Percentiles rank a stretch among this genome's conserved stretches.
These are phyloP conservation scores for Selaginella moellendorffii DNA, from an alignment of 75 land plant genomes.

Conservation along the genomic window DNA sequence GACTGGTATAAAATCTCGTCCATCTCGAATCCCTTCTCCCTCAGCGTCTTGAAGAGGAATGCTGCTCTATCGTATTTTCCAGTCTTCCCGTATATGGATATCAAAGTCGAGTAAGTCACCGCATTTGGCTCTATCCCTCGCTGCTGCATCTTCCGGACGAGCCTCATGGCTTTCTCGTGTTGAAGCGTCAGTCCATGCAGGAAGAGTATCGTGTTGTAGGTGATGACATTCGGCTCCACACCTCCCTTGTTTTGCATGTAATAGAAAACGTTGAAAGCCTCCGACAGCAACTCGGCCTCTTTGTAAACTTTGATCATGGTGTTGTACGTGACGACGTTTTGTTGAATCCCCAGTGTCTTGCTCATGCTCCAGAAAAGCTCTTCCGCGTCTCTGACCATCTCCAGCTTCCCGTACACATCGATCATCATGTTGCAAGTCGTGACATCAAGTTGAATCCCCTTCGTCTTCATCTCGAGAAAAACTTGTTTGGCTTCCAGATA, in stretches of 20 bases:
- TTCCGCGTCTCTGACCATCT: slow-evolving; percentile 78
- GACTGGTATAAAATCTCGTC: slow-evolving; percentile 85
- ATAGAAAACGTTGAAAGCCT: slow-evolving; percentile 68
- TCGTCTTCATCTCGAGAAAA: slow-evolving; percentile 66
- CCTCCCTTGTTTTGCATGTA: slow-evolving; percentile 57
- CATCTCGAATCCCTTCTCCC: slow-evolving; percentile 52
- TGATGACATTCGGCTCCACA: slow-evolving; percentile 60
- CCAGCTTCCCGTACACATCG: slow-evolving; percentile 80
- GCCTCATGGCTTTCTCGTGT: slow-evolving; percentile 62
- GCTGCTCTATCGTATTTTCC: slow-evolving; percentile 79
- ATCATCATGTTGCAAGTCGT: slow-evolving; percentile 88
- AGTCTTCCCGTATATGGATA: slow-evolving; percentile 67
- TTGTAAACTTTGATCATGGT: slow-evolving; percentile 82
- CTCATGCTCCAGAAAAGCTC: slow-evolving; percentile 71
- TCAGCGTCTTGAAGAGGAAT: slow-evolving; percentile 58
- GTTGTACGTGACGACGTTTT: slow-evolving; percentile 75
- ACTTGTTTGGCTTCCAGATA: slow-evolving; percentile 53
- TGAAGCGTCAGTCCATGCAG: slow-evolving; percentile 56
- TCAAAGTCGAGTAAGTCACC: slow-evolving; percentile 69
- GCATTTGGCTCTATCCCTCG: slow-evolving; percentile 66
- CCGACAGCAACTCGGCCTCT: slow-evolving; percentile 59
- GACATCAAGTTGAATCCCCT: slow-evolving; percentile 38
- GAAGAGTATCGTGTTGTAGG: slow-evolving; percentile 82
- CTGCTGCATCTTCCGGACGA: slow-evolving; percentile 62
- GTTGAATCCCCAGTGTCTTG: slow-evolving; percentile 31